These are phyloP conservation scores for Arachis stenosperma DNA, from an alignment of 306 rosid genomes.

Conservation along the genomic window DNA sequence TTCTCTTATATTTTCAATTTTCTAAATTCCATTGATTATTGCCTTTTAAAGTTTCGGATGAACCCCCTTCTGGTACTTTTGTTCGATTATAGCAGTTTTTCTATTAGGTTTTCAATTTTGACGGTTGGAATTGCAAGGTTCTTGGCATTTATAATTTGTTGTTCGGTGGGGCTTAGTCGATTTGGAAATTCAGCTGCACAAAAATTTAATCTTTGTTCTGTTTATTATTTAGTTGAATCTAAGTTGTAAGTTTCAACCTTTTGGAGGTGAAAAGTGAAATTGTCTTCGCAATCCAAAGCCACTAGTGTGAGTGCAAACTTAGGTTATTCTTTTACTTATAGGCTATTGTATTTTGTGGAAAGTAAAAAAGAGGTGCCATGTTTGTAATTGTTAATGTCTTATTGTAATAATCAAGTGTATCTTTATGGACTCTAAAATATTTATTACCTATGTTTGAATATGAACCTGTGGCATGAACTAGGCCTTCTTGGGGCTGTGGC, in stretches of 20 bases:
- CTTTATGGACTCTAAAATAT: background rate
- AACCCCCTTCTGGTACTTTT: no score
- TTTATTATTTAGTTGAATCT: constrained; percentile 11
- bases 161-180: no score
- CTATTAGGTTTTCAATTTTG: background rate
- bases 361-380: background rate
- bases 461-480: constrained; percentile 41
- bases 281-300: background rate
- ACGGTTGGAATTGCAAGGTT: background rate
- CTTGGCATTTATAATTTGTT: background rate
- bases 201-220: constrained; percentile 9
- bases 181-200: background rate
- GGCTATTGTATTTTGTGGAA: background rate
- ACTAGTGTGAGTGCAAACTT: background rate
- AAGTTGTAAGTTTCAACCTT: constrained; percentile 2
- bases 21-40: no score
- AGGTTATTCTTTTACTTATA: background rate
- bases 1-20: background rate
- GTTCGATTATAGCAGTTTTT: no score
- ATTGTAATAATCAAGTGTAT: background rate
- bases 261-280: constrained; percentile 10
- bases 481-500: constrained; percentile 96
- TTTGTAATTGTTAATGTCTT: background rate
- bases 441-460: constrained; percentile 3
- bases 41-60: no score